Base-by-base conservation (phyloP, 2,329 filamentous ascomycete species). In the Alternaria metachromatica region DNA sequence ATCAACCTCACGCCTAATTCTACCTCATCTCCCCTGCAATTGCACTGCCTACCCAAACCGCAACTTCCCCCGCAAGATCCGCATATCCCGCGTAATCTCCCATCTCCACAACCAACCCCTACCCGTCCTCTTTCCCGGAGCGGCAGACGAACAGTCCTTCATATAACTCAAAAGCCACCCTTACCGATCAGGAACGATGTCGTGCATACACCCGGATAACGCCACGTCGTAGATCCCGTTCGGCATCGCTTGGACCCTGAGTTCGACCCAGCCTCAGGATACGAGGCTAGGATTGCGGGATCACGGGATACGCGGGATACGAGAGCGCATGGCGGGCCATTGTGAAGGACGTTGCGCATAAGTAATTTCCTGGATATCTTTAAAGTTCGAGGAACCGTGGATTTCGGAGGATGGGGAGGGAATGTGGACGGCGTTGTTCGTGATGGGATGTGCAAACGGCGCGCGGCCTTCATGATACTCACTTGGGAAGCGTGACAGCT, bases 181-280 rank as follows among this genome's bases (percentile, higher is more conserved):
- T 43, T 20, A 45, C 25, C 13, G 46, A 53, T 49, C 30, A 41
- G 20, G 43, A 5, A 9, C 23, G 18, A 41, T 20, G 30, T 62
- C 49, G 50, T 44, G 37, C 33, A 26, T 55, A 55, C 25, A 15
- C 37, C 23, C n/a, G 30, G 6, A n/a, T 37, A 53, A 41, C 13
- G 49, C 49, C 30, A 37, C 30, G 30, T 53, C 49, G 49, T 53
- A 53, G 49, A 53, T 53, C 49, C 49, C 28, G 49, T 53, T 53
- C 30, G 49, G 30, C 10, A 4, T 15, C 20, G 20, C 28, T 33
- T 23, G 49, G 20, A 41, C 49, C 30, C 13, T 37, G 6, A 23
- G 8, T 26, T 18, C 37, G 54, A 61, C 55, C 53, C 56, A 60
- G 60, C 49, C 49, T 41, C 28, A 51, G 26, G 26, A 51, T 51